phyloP scores from a whole-genome alignment of 805 yeast genomes.

The Yarrowia divulgata region DNA sequence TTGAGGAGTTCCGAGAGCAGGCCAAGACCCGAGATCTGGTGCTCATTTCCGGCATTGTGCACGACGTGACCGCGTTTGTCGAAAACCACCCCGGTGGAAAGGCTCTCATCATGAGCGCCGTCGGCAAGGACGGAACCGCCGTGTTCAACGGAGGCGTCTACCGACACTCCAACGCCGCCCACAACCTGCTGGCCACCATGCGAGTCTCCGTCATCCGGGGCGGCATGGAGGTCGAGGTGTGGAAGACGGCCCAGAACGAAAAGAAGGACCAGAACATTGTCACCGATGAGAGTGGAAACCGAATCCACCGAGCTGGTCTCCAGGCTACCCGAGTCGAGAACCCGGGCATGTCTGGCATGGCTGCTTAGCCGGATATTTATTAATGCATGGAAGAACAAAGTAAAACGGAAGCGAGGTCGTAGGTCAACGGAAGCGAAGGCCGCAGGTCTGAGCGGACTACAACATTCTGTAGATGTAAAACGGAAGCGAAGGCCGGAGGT shows the following conservation, averaged over 20 bases:
- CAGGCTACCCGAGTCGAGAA: slow-evolving; percentile 59
- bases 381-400: slow-evolving; percentile 16
- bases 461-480: no score
- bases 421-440: no score
- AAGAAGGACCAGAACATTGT: slow-evolving; percentile 68
- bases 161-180: slow-evolving; percentile 91
- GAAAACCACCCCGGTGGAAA: slow-evolving; percentile 94
- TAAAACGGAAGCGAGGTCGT: no score
- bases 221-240: slow-evolving; percentile 80
- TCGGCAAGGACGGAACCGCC: slow-evolving; percentile 92
- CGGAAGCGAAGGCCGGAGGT: no score
- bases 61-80: slow-evolving; percentile 90
- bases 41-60: slow-evolving; percentile 88
- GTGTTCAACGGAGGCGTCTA: slow-evolving; percentile 97
- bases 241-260: slow-evolving; percentile 75
- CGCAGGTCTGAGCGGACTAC: no score
- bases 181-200: slow-evolving; percentile 90
- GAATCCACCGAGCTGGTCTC: slow-evolving; percentile 66
- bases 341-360: slow-evolving; percentile 64
- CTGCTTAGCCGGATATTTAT: slow-evolving; percentile 54
- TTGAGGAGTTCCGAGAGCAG: slow-evolving; percentile 60
- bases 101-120: slow-evolving; percentile 76
- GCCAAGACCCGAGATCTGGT: slow-evolving; percentile 68
- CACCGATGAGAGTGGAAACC: slow-evolving; percentile 61
- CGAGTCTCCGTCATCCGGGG: slow-evolving; percentile 85